Percentiles rank a stretch among this genome's conserved stretches.
These are phyloP conservation scores for Ascochyta fabae DNA, from an alignment of 2,329 filamentous ascomycete genomes.

Conservation along the genomic window DNA sequence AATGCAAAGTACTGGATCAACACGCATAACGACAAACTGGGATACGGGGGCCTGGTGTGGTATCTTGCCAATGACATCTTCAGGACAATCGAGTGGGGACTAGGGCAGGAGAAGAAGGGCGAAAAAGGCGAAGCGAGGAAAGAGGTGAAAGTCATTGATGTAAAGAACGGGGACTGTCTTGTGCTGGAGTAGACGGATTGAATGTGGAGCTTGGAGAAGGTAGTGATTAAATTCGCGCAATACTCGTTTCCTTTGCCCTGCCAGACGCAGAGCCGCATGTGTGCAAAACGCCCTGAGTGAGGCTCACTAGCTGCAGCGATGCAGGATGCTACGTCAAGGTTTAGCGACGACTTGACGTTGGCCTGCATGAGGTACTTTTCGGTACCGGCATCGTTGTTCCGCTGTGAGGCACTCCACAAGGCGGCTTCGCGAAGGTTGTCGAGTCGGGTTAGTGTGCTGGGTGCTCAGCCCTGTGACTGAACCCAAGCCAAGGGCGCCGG, in stretches of 20 bases:
- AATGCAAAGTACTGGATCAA: conserved; percentile 12
- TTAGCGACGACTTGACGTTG: conserved; percentile 10
- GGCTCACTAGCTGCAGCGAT: conserved; percentile 11
- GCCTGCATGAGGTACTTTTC: neutral
- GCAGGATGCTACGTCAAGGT: conserved; percentile 4
- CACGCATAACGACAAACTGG: conserved; percentile 11
- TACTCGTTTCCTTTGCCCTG: neutral
- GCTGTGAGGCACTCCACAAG: conserved; percentile 16
- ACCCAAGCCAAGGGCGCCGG: conserved; percentile 1
- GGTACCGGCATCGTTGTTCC: conserved; percentile 4
- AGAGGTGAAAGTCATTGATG: neutral
- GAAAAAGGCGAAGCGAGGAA: neutral
- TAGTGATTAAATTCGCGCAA: conserved; percentile 7
- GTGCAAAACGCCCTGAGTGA: conserved; percentile 1
- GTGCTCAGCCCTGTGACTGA: conserved; percentile 8
- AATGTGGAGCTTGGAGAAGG: neutral
- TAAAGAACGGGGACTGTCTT: conserved; percentile 1
- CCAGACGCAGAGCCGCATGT: conserved; percentile 6
- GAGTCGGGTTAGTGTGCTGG: conserved; percentile 2
- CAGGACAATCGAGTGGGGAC: conserved; percentile 4
- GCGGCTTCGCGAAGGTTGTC: conserved; percentile 16
- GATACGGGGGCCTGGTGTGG: conserved; percentile 8
- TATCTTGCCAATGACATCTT: conserved; percentile 4
- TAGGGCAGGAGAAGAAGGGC: conserved; percentile 1
- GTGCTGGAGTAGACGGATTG: neutral